These are phyloP conservation scores for Citrus trifoliata DNA, from an alignment of 345 rosid genomes.

Conservation along the genomic window DNA sequence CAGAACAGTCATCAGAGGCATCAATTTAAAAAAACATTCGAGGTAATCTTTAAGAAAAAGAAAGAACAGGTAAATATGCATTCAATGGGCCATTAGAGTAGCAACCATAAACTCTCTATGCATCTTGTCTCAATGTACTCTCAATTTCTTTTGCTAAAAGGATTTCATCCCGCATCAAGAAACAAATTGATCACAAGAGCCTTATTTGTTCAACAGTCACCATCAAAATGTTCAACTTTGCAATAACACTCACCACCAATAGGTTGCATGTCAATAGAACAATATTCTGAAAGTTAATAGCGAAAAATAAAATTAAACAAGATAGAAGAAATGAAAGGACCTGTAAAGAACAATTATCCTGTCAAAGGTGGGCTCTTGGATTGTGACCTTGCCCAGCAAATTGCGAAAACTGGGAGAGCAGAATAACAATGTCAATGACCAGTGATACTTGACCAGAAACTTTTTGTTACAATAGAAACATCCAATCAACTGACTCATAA, in stretches of 20 bases:
- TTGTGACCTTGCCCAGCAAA: slow-evolving; percentile 66
- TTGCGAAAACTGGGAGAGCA: slow-evolving; percentile 47
- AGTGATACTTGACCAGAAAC: slow-evolving; percentile 3
- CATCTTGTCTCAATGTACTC: neutral
- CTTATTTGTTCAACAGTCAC: slow-evolving; percentile 4
- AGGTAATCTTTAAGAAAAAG: neutral
- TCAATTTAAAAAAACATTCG: neutral
- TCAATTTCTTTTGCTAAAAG: neutral
- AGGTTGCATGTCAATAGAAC: neutral
- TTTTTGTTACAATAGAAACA: neutral
- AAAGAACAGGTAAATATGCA: neutral
- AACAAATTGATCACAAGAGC: neutral
- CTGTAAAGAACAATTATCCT: slow-evolving; percentile 95
- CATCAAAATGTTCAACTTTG: neutral
- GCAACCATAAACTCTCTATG: neutral
- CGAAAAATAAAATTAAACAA: slow-evolving; percentile 11
- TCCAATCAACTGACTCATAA: neutral
- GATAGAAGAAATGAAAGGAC: slow-evolving; percentile 29
- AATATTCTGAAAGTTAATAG: neutral
- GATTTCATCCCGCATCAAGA: neutral
- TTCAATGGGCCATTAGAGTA: neutral
- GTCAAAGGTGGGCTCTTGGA: slow-evolving; percentile 93
- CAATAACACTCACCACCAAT: neutral
- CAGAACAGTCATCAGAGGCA: slow-evolving; percentile 1
- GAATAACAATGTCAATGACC: slow-evolving; percentile 12